Evolutionary conservation across 2,329 filamentous ascomycete genomes (phyloP), one percentile per base, ranked within the genome.

Genomic region (Mollisia scopiformis): DNA sequence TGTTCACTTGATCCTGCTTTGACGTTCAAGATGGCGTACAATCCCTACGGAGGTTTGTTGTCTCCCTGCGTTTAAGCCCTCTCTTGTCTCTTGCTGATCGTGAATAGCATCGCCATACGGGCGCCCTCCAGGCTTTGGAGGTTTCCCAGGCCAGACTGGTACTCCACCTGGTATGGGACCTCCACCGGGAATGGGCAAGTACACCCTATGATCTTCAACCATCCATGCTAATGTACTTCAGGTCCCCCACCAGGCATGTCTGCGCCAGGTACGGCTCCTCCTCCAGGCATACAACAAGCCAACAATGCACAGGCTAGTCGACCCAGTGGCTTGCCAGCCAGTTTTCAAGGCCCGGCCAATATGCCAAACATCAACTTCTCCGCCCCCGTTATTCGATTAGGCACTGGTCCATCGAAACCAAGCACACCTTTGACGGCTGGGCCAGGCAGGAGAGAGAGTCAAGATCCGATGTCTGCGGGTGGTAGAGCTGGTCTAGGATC

Each of bases 311-410:
- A 91, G 80, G 85, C 90, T 79, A 91, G 88, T 79, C 88, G 91
- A 81, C 91, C 91, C 75, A 91, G 85, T 76, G 88, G 87, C 72
- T 88, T 96, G 66, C 92, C 92, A 64, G 81, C 88, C 61, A 92
- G 88, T 76, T 97, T 97, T 78, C 91, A 96, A 80, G 87, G 92
- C 52, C 93, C 94, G 10, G 82, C 91, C 54, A 97, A 95, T 74
- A 91, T 97, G 84, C 93, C 94, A 55, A 96, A 96, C 75, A 97
- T 99, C 81, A 97, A 99, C 80, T 97, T 98, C 81, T 96, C 91
- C 72, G 95, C 95, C 35, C 93, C 94, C 59, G 93, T 98, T 62
- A 98, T 99, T 73, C 91, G 95, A 58, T 84, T 99, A 49, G 95
- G 94, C 43, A 94, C 93, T 1, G 85, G 88, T 3, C 85, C 87